Conservation (phyloP, 305 asterid species). For the Caryopteris hybrid region DNA sequence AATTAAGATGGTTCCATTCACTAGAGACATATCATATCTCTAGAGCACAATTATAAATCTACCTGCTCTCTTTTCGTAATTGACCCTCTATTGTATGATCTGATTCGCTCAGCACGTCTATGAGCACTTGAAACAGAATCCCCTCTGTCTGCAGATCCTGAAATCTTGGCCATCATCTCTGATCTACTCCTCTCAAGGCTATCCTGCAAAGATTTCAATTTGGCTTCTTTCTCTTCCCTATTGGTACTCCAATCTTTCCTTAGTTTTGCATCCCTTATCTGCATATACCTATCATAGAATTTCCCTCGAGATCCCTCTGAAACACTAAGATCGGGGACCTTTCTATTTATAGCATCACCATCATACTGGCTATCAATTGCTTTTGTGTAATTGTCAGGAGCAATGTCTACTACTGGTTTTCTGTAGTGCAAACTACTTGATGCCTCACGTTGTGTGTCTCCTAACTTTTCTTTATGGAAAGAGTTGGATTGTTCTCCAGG, state of each 20-base stretch:
- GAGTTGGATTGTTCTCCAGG: slow-evolving; percentile 66
- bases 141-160: slow-evolving; percentile 47
- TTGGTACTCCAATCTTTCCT: slow-evolving; percentile 87
- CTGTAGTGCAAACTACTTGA: slow-evolving; percentile 31
- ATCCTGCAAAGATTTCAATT: slow-evolving; percentile 75
- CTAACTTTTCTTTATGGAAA: slow-evolving; percentile 41
- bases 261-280: slow-evolving; percentile 84
- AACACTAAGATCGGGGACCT: slow-evolving; percentile 54
- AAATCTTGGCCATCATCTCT: slow-evolving; percentile 71
- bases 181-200: slow-evolving; percentile 75
- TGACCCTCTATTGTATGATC: slow-evolving; percentile 63
- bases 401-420: slow-evolving; percentile 33
- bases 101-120: slow-evolving; percentile 75
- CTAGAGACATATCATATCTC: slow-evolving; percentile 14
- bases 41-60: slow-evolving; percentile 33
- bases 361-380: slow-evolving; percentile 35
- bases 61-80: slow-evolving; percentile 72
- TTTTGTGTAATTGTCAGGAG: slow-evolving; percentile 30
- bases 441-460: slow-evolving; percentile 35
- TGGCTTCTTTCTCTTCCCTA: slow-evolving; percentile 80
- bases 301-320: slow-evolving; percentile 76
- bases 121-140: slow-evolving; percentile 46
- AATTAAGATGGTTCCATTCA: slow-evolving; percentile 11
- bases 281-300: slow-evolving; percentile 63
- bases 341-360: slow-evolving; percentile 40